These are phyloP conservation scores for Musa balbisiana DNA, from an alignment of 202 grass and related monocot species.

Conservation along the genomic window DNA sequence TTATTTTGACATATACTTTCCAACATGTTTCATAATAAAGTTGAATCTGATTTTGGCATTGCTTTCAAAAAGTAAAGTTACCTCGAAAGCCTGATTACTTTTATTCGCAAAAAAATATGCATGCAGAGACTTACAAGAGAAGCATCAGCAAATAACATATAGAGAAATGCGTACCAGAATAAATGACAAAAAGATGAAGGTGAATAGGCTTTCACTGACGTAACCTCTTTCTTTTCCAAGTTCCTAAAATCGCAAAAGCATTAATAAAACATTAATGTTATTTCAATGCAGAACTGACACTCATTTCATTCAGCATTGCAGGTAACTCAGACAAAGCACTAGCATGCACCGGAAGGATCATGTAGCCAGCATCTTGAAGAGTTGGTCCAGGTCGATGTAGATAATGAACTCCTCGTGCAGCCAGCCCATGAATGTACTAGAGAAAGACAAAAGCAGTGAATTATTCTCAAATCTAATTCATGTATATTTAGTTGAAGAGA, in stretches of 20 bases:
- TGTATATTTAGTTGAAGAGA: not conserved
- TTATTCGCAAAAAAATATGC: not conserved
- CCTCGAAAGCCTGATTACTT: not conserved
- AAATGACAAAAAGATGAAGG: slow-evolving; percentile 14
- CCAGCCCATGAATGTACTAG: slow-evolving; percentile 85
- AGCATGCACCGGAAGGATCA: slow-evolving; percentile 73
- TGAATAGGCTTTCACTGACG: slow-evolving; percentile 16
- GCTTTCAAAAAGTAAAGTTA: not conserved
- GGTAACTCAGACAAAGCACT: not conserved
- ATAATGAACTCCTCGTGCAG: slow-evolving; percentile 98
- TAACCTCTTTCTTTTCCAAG: slow-evolving; percentile 19
- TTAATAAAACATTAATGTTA: not conserved
- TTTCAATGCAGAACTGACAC: not conserved
- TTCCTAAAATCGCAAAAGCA: slow-evolving; percentile 33
- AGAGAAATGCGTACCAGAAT: slow-evolving; percentile 3
- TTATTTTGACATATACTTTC: not conserved
- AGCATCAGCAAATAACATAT: not conserved
- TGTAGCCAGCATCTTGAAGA: slow-evolving; percentile 88
- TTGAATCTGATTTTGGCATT: not conserved
- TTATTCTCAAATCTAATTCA: too few species aligned
- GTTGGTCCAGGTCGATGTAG: slow-evolving; percentile 79
- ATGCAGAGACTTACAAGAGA: not conserved
- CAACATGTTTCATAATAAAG: not conserved
- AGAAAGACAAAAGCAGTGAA: slow-evolving; percentile 26
- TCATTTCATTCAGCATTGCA: not conserved